phyloP scores from a whole-genome alignment of 225 moss, liverwort and hornwort species.

The Straminergon stramineum region DNA sequence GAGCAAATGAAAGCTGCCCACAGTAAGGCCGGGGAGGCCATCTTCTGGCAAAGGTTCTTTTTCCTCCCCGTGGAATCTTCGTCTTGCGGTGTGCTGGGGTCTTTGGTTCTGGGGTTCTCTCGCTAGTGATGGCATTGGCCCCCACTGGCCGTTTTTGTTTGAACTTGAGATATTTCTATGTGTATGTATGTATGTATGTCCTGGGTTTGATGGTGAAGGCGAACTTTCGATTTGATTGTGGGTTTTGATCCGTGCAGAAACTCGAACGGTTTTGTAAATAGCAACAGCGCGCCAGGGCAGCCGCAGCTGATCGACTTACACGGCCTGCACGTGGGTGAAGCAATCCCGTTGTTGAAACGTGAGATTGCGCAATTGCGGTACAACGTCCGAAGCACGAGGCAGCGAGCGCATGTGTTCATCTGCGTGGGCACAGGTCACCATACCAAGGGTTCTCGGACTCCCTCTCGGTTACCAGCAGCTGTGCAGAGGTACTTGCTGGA shows the following conservation, averaged over 20 bases:
- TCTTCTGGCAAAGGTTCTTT: conserved; percentile 48
- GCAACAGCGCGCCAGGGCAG: conserved; percentile 29
- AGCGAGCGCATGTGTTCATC: conserved; percentile 41
- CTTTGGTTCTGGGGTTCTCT: not conserved
- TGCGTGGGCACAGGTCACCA: conserved; percentile 66
- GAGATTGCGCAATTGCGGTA: conserved; percentile 40
- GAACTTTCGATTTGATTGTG: not conserved
- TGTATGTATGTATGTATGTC: too few relatives aligned
- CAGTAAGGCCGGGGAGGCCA: conserved; percentile 57
- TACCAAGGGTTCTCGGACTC: conserved; percentile 50
- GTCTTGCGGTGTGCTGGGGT: not conserved
- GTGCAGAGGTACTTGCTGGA: conserved; percentile 57
- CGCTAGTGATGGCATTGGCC: not conserved
- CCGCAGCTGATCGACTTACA: conserved; percentile 43
- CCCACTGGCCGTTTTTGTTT: not conserved
- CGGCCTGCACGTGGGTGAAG: conserved; percentile 57
- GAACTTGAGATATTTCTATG: too few relatives aligned
- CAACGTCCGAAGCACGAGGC: conserved; percentile 19
- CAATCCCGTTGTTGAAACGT: conserved; percentile 50
- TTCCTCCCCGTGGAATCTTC: not conserved
- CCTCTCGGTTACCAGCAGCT: conserved; percentile 45
- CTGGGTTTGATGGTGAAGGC: not conserved
- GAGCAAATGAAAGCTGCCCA: conserved; percentile 66
- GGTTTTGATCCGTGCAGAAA: conserved; percentile 15
- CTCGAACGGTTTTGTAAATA: conserved; percentile 25